Conservation (phyloP, 2,329 filamentous ascomycete genomes). For the Aspergillus quadrilineatus region DNA sequence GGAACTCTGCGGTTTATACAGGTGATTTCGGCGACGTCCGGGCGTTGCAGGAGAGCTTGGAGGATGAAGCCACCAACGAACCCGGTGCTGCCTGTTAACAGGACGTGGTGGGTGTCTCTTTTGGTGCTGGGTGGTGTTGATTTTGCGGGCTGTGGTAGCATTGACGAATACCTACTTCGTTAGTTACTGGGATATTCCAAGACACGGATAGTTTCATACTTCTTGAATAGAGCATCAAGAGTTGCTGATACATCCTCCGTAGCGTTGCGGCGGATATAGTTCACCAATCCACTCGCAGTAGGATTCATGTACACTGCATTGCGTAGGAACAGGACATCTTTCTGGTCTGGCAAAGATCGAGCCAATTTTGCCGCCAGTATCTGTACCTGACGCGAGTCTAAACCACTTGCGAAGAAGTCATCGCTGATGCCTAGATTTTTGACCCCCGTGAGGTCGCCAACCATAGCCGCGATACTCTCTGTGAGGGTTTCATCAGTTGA, state of each 20-base stretch:
- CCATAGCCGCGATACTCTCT: not conserved
- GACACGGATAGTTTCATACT: not conserved
- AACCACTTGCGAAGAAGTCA: slow-evolving; percentile 7
- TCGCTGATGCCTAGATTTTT: not conserved
- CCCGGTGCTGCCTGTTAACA: slow-evolving; percentile 14
- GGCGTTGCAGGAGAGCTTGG: not conserved
- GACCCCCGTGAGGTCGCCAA: not conserved
- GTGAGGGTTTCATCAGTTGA: not conserved
- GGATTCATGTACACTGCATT: slow-evolving; percentile 8
- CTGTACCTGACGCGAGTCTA: slow-evolving; percentile 10
- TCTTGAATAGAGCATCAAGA: not conserved
- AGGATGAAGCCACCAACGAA: slow-evolving; percentile 12
- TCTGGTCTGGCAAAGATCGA: not conserved
- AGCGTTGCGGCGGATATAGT: not conserved
- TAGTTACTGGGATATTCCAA: not conserved
- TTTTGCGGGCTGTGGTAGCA: not conserved
- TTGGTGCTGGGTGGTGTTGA: not conserved
- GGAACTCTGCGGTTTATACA: slow-evolving; percentile 8
- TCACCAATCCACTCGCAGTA: slow-evolving; percentile 5
- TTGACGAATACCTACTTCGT: slow-evolving; percentile 1
- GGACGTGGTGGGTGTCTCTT: slow-evolving; percentile 7
- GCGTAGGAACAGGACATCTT: not conserved
- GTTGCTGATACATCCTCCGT: not conserved
- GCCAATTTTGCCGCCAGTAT: slow-evolving; percentile 2
- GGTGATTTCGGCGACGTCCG: not conserved